Percentiles rank a stretch among this genome's conserved stretches.
Evolutionary conservation across 2,329 filamentous ascomycete genomes (phyloP).

Genomic region (Aspergillus jensenii): DNA sequence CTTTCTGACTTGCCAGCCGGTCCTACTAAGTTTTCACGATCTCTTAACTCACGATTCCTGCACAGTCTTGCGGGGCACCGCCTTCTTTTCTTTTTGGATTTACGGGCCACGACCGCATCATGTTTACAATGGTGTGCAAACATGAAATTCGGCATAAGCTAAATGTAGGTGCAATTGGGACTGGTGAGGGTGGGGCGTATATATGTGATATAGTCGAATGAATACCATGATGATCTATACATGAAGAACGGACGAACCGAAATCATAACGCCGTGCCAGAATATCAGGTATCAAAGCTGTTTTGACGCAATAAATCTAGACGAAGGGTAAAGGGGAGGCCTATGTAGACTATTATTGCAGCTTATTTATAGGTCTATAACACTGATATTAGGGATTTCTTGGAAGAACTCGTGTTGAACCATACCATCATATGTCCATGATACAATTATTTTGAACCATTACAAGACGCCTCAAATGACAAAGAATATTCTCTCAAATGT

Average conservation of each 20-base stretch:
- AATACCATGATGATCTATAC: not conserved
- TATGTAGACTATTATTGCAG: too few species aligned
- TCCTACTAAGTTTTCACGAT: not conserved
- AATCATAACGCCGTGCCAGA: not conserved
- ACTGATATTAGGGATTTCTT: too few species aligned
- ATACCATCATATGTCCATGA: not conserved
- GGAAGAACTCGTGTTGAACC: not conserved
- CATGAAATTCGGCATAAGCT: not conserved
- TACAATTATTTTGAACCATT: not conserved
- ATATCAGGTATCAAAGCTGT: not conserved
- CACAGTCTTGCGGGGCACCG: not conserved
- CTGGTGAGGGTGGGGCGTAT: not conserved
- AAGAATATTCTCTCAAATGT: not conserved
- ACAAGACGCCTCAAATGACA: constrained; percentile 4
- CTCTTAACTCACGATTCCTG: not conserved
- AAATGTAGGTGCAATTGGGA: not conserved
- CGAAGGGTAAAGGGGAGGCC: too few species aligned
- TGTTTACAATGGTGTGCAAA: not conserved
- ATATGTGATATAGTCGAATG: not conserved
- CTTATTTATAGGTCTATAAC: too few species aligned
- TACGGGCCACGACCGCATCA: not conserved
- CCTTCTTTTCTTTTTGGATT: not conserved
- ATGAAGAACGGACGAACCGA: not conserved
- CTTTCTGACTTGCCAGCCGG: not conserved
- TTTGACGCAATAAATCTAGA: too few species aligned